Conservation (phyloP, 306 rosid genomes). For the Cicer yamashitae region DNA sequence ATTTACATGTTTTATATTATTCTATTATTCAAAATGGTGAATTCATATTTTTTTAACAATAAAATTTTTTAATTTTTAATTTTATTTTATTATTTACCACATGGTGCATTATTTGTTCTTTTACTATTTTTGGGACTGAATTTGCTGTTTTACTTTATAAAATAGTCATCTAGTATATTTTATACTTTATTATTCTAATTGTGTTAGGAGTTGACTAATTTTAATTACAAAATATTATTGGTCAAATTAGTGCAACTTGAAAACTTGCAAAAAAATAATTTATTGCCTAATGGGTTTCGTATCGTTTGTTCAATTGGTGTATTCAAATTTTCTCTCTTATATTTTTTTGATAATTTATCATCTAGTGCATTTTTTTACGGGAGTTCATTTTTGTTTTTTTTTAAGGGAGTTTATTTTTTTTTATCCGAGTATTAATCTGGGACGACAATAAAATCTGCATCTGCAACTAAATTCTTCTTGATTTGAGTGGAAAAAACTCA, state of each 20-base stretch:
- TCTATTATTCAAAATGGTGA: neutral
- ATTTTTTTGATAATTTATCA: no score
- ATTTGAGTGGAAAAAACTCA: no score
- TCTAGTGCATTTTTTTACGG: neutral
- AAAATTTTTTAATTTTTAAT: no score
- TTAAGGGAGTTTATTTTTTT: no score
- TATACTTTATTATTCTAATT: neutral
- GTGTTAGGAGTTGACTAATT: neutral
- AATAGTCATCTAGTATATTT: neutral
- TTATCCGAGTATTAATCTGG: no score
- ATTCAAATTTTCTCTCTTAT: no score
- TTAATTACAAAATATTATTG: neutral
- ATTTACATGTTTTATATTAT: no score
- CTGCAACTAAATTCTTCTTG: rapidly evolving
- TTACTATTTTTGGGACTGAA: no score
- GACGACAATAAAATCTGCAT: no score
- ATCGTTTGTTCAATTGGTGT: neutral
- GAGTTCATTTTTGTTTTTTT: no score
- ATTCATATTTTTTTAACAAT: neutral
- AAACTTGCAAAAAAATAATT: neutral
- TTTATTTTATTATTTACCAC: no score
- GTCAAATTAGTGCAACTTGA: neutral
- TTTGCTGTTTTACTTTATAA: neutral
- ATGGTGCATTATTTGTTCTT: no score
- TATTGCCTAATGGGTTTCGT: neutral